phyloP scores from a whole-genome alignment of 768 basidiomycete species.

The button mushroom (Agaricus bisporus) region DNA sequence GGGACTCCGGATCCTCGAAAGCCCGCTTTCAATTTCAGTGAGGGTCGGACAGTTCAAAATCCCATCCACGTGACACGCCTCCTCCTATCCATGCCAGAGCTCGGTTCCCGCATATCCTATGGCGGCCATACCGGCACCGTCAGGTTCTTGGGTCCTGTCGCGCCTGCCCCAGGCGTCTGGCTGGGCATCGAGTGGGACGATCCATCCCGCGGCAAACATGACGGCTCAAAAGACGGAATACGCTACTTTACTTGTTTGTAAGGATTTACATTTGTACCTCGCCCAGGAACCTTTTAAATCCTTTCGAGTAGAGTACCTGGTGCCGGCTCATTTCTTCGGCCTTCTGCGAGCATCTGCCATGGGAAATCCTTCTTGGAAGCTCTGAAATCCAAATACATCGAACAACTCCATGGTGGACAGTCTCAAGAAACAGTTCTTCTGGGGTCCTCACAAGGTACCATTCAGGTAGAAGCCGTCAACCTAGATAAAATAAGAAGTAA shows the following conservation, averaged over 20 bases:
- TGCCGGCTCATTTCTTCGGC: conserved; percentile 79
- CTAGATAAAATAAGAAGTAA: conserved; percentile 74
- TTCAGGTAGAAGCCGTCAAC: conserved; percentile 82
- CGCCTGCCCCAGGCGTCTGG: conserved; percentile 66
- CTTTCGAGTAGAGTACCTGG: conserved; percentile 39
- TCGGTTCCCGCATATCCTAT: conserved; percentile 41
- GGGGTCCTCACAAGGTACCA: conserved; percentile 77
- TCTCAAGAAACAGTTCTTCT: conserved; percentile 60
- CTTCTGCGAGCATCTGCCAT: conserved; percentile 48
- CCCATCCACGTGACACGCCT: conserved; percentile 8
- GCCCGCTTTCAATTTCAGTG: neutral
- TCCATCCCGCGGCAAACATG: conserved; percentile 76
- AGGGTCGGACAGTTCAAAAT: too few relatives aligned
- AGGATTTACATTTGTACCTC: conserved; percentile 20
- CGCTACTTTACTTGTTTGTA: conserved; percentile 79
- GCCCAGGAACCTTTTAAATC: conserved; percentile 14
- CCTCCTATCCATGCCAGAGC: conserved; percentile 33
- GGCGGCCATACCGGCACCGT: conserved; percentile 61
- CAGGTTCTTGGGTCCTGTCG: conserved; percentile 59
- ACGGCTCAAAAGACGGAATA: conserved; percentile 71
- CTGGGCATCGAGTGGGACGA: conserved; percentile 99
- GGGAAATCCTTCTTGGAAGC: conserved; percentile 74
- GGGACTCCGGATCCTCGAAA: conserved; percentile 1
- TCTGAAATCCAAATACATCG: conserved; percentile 73
- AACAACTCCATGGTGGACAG: conserved; percentile 43